Percentiles rank a stretch among this genome's conserved stretches.
phyloP scores from a whole-genome alignment of 495 filamentous ascomycete species.

The Penicillium salamii region DNA sequence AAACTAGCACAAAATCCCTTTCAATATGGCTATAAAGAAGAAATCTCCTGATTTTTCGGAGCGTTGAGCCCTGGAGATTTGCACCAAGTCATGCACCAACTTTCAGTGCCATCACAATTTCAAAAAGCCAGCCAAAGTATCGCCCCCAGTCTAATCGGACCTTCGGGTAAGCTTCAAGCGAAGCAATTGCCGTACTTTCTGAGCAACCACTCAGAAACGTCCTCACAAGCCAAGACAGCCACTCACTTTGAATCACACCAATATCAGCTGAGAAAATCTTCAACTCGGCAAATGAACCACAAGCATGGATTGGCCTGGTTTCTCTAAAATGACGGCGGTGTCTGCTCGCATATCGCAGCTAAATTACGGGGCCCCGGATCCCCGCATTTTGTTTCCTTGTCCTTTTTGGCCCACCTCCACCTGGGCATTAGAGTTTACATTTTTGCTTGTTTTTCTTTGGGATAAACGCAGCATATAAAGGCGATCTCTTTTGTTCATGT shows the following conservation, averaged over 20 bases:
- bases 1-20: no score
- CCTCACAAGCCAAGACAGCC: neutral
- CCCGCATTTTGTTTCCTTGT: slow-evolving; percentile 5
- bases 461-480: neutral
- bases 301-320: neutral
- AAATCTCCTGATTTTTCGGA: no score
- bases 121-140: no score
- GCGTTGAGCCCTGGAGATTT: no score
- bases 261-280: neutral
- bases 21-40: no score
- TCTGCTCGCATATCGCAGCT: neutral
- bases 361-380: slow-evolving; percentile 4
- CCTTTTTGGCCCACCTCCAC: neutral
- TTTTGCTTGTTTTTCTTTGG: neutral
- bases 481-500: neutral
- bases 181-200: slow-evolving; percentile 7
- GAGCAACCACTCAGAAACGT: neutral
- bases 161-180: slow-evolving; percentile 10
- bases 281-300: slow-evolving; percentile 8
- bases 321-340: neutral
- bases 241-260: neutral
- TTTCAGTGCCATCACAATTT: no score
- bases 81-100: no score
- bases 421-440: neutral
- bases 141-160: no score